Conservation (phyloP, 2,329 filamentous ascomycete species). For the Didymellaceae sp. region DNA sequence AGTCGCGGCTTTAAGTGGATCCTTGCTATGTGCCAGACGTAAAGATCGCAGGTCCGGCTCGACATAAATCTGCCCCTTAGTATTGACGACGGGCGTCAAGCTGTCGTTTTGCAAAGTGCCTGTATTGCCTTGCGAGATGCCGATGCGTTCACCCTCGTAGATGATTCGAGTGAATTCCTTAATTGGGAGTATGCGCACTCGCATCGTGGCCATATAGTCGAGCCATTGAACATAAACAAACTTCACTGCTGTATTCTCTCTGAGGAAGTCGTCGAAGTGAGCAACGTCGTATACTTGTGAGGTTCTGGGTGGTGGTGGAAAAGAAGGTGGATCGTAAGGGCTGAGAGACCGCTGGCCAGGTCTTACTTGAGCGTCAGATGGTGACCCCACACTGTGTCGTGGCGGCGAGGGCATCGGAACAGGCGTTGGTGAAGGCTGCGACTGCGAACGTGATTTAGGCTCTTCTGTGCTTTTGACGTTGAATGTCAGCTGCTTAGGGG, state of each 20-base stretch:
- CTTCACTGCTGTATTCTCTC: conserved; percentile 59
- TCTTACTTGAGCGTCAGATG: background rate
- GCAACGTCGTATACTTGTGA: conserved; percentile 47
- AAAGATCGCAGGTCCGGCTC: conserved; percentile 71
- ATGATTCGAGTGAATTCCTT: conserved; percentile 50
- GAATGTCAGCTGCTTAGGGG: conserved; percentile 34
- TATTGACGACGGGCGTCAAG: conserved; percentile 59
- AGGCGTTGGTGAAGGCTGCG: conserved; percentile 7
- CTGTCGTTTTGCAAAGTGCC: conserved; percentile 73
- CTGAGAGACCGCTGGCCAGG: conserved; percentile 16
- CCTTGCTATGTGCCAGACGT: conserved; percentile 56
- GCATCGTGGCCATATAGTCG: conserved; percentile 75
- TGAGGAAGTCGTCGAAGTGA: conserved; percentile 57
- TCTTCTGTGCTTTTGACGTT: conserved; percentile 23
- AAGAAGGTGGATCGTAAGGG: conserved; percentile 26
- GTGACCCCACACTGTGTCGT: background rate
- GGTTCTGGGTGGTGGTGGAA: conserved; percentile 39
- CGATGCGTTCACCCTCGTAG: conserved; percentile 52
- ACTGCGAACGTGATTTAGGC: background rate
- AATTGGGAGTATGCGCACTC: conserved; percentile 72
- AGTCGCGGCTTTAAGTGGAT: conserved; percentile 62
- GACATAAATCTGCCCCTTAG: conserved; percentile 71
- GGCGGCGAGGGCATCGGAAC: conserved; percentile 13
- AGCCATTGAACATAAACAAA: conserved; percentile 79
- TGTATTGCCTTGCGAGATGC: conserved; percentile 69